Percentiles rank a stretch among this genome's conserved stretches.
Conservation (phyloP, 2,329 filamentous ascomycete genomes). For the Fonsecaea nubica region DNA sequence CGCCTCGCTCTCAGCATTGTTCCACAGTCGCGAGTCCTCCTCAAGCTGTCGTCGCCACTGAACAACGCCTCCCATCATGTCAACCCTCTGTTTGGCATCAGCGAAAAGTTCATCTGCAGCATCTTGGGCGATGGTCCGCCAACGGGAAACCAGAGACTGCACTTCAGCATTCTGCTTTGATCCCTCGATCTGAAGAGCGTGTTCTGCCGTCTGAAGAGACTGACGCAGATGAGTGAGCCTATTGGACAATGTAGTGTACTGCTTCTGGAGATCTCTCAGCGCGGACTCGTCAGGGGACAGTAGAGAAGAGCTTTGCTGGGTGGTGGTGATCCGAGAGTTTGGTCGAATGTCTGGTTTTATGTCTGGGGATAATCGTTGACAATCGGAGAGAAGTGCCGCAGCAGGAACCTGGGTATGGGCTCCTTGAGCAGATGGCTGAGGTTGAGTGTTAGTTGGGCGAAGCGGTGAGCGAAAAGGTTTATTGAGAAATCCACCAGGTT, state of each 20-base stretch:
- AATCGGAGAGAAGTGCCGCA: constrained; percentile 7
- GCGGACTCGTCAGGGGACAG: constrained; percentile 38
- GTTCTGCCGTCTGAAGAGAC: constrained; percentile 58
- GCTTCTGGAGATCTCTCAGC: constrained; percentile 47
- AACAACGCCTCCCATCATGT: constrained; percentile 67
- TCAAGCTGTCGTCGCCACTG: constrained; percentile 61
- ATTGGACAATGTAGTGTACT: constrained; percentile 45
- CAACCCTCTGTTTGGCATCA: constrained; percentile 64
- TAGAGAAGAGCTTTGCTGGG: constrained; percentile 24
- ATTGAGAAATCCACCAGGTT: constrained; percentile 64
- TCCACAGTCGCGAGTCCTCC: constrained; percentile 45
- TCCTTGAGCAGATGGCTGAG: constrained; percentile 11
- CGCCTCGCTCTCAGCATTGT: constrained; percentile 45
- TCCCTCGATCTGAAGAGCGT: constrained; percentile 60
- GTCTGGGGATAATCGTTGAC: constrained; percentile 25
- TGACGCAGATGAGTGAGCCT: constrained; percentile 43
- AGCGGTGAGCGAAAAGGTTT: constrained; percentile 74
- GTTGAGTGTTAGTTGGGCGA: constrained; percentile 12
- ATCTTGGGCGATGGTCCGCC: constrained; percentile 65
- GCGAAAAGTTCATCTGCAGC: constrained; percentile 73
- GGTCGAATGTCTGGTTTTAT: constrained; percentile 10
- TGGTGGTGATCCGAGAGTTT: neutral
- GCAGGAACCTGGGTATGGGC: constrained; percentile 6
- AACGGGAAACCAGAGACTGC: constrained; percentile 62
- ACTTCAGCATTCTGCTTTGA: constrained; percentile 61